A percentile compares a stretch with the other conserved stretches of the same genome.
These are phyloP conservation scores for Rhododendron ovatum DNA, from an alignment of 148 eudicot species.

Conservation along the genomic window DNA sequence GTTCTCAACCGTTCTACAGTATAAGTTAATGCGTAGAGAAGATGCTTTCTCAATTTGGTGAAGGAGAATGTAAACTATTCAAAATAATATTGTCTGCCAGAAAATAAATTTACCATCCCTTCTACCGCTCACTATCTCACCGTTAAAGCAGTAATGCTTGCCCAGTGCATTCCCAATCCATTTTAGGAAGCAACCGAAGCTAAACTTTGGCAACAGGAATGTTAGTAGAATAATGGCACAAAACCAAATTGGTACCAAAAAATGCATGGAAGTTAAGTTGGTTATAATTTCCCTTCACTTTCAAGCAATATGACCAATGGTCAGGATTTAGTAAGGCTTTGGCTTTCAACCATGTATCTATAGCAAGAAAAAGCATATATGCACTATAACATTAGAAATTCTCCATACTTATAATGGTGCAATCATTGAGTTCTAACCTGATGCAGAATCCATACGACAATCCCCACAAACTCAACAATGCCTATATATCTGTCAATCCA, in stretches of 20 bases:
- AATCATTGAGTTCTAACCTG: slow-evolving; percentile 45
- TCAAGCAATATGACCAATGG: background rate
- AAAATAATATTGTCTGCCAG: no score
- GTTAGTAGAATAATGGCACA: background rate
- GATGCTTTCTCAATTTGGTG: background rate
- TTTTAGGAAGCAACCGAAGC: background rate
- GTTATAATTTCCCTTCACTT: background rate
- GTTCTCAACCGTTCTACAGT: background rate
- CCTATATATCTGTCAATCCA: slow-evolving; percentile 95
- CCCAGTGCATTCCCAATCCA: background rate
- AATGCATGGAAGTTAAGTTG: background rate
- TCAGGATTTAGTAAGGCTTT: background rate
- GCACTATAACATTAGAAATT: background rate
- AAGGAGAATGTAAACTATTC: background rate
- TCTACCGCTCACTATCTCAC: no score
- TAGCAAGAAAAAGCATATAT: background rate
- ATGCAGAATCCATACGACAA: slow-evolving; percentile 91
- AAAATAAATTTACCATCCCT: background rate
- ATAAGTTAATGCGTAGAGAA: background rate
- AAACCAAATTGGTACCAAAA: background rate
- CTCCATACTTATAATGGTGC: background rate
- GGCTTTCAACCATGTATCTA: background rate
- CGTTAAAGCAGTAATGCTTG: background rate
- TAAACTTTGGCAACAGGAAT: background rate
- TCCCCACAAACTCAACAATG: slow-evolving; percentile 88